A percentile compares a stretch with the other conserved stretches of the same genome.
phyloP scores from a whole-genome alignment of 108 stramenopile genomes.

The Cyclotella distinguenda region DNA sequence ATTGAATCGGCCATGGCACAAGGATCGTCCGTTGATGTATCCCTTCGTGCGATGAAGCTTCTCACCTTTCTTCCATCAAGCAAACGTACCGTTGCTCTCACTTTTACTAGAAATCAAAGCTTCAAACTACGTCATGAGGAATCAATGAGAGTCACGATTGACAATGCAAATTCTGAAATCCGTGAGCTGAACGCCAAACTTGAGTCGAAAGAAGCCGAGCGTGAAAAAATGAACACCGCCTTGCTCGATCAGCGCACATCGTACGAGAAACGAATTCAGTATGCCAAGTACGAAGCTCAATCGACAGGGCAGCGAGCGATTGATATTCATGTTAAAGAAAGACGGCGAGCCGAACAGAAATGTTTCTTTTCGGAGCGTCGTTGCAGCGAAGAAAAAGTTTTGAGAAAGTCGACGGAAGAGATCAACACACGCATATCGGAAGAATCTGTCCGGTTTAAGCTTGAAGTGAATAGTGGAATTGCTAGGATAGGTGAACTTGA shows the following conservation, averaged over 20 bases:
- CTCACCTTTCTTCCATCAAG: constrained; percentile 6
- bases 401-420: constrained; percentile 13
- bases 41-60: constrained; percentile 41
- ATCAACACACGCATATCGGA: constrained; percentile 5
- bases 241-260: constrained; percentile 23
- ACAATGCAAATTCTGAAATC: constrained; percentile 9
- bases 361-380: constrained; percentile 4
- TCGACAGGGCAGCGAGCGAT: constrained; percentile 11
- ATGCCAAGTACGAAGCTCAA: constrained; percentile 23
- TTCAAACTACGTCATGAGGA: constrained; percentile 7
- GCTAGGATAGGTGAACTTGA: constrained; percentile 33
- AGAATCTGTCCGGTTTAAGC: constrained; percentile 16
- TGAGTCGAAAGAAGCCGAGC: constrained; percentile 16
- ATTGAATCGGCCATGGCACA: constrained; percentile 35
- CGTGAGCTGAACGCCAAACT: constrained; percentile 5
- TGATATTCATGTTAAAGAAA: constrained; percentile 30
- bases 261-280: constrained; percentile 39
- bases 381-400: constrained; percentile 17
- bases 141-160: constrained; percentile 17
- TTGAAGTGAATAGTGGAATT: constrained; percentile 13
- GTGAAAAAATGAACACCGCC: constrained; percentile 21
- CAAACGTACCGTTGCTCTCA: constrained; percentile 26
- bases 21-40: constrained; percentile 39
- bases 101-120: constrained; percentile 17
- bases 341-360: constrained; percentile 32